These are phyloP conservation scores for Aspergillus tubingensis DNA, from an alignment of 2,329 filamentous ascomycete species.

Conservation along the genomic window DNA sequence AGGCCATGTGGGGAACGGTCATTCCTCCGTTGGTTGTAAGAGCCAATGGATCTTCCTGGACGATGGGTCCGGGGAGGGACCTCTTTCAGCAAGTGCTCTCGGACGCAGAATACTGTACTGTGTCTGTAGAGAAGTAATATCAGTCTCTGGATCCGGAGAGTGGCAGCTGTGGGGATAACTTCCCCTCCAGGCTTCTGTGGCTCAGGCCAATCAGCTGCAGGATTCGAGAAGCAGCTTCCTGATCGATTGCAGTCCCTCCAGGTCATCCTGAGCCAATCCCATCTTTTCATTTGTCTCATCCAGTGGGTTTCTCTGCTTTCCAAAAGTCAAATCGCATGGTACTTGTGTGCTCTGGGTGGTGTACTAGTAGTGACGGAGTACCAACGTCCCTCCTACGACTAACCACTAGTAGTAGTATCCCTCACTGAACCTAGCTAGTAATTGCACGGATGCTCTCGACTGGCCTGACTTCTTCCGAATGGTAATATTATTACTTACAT, in stretches of 20 bases:
- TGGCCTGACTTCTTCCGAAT: background rate
- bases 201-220: slow-evolving; percentile 8
- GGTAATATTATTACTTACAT: background rate
- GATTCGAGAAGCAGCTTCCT: background rate
- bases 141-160: slow-evolving; percentile 22
- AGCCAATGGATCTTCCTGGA: background rate
- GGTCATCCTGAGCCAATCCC: background rate
- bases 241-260: background rate
- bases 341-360: background rate
- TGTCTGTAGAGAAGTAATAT: background rate
- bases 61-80: slow-evolving; percentile 9
- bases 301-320: background rate
- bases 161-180: slow-evolving; percentile 14
- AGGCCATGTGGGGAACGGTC: slow-evolving; percentile 6
- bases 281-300: background rate
- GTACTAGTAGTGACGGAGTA: background rate
- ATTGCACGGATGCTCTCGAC: background rate
- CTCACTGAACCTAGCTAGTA: background rate
- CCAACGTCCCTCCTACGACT: background rate
- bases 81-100: background rate
- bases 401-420: background rate
- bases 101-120: slow-evolving; percentile 4
- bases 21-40: slow-evolving; percentile 4
- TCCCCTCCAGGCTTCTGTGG: background rate
- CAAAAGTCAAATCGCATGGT: background rate